Evolutionary conservation across 192 early-diverging fungal species (phyloP).

Genomic region (Podila verticillata): DNA sequence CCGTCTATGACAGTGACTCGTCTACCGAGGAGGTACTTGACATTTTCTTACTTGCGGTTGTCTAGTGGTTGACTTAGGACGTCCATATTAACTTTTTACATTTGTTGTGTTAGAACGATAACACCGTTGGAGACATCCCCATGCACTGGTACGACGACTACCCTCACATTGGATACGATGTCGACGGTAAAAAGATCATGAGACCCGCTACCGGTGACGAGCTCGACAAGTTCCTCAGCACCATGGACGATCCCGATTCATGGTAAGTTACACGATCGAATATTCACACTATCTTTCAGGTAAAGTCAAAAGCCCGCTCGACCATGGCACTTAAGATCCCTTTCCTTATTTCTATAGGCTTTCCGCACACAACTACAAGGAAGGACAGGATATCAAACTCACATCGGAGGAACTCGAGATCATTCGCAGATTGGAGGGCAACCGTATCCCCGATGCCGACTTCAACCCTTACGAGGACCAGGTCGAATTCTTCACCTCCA

Average conservation of each 20-base stretch:
- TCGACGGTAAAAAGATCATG: conserved; percentile 93
- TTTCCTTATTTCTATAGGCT: conserved; percentile 29
- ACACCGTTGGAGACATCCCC: conserved; percentile 96
- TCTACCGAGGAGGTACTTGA: conserved; percentile 85
- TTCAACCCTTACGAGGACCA: conserved; percentile 93
- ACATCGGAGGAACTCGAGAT: conserved; percentile 93
- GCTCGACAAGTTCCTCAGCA: conserved; percentile 91
- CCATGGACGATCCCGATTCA: conserved; percentile 92
- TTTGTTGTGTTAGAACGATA: conserved; percentile 64
- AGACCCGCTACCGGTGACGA: conserved; percentile 90
- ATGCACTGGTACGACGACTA: conserved; percentile 98
- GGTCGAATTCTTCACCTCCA: conserved; percentile 95
- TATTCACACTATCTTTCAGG: background rate
- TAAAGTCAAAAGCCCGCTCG: too few relatives aligned
- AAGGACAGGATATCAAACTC: conserved; percentile 86
- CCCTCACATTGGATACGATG: conserved; percentile 96
- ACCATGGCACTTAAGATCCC: background rate
- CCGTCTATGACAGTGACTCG: conserved; percentile 92
- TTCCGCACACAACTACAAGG: conserved; percentile 84
- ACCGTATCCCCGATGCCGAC: conserved; percentile 82
- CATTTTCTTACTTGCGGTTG: too few relatives aligned
- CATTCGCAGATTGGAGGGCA: conserved; percentile 87
- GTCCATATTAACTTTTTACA: background rate
- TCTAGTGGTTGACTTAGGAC: too few relatives aligned
- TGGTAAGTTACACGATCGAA: conserved; percentile 60